Conservation (phyloP, 768 basidiomycete species). For the Amanita pseudoporphyria region DNA sequence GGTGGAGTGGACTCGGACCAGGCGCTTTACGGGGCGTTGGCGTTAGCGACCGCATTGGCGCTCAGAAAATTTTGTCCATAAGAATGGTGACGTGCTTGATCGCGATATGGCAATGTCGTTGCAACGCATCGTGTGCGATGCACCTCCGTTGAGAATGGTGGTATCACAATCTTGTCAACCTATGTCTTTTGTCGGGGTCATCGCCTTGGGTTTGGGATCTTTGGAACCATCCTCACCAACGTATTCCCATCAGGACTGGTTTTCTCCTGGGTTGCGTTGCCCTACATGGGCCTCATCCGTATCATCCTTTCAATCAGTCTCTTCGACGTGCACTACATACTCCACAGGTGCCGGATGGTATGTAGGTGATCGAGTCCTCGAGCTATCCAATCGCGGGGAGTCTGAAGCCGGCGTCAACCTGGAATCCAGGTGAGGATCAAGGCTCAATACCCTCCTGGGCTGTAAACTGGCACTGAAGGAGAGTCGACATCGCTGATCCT, state of each 20-base stretch:
- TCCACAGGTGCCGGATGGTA: slow-evolving; percentile 17
- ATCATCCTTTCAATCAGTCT: slow-evolving; percentile 5
- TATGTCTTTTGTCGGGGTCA: slow-evolving; percentile 2
- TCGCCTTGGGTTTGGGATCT: neutral
- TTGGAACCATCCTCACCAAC: neutral
- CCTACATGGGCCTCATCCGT: neutral
- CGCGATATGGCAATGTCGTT: neutral
- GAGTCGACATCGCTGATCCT: slow-evolving; percentile 9
- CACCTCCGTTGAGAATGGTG: neutral
- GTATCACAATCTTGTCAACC: slow-evolving; percentile 5
- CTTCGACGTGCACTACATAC: slow-evolving; percentile 1
- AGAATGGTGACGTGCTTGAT: slow-evolving; percentile 5
- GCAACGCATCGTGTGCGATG: neutral
- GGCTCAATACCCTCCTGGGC: slow-evolving; percentile 12
- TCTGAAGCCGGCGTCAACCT: slow-evolving; percentile 50
- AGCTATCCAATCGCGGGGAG: slow-evolving; percentile 12
- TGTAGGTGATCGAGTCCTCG: slow-evolving; percentile 12
- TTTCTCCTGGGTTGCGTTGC: neutral
- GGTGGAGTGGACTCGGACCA: neutral
- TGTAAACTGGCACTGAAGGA: too few species aligned
- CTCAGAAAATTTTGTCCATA: slow-evolving; percentile 20
- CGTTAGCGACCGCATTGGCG: slow-evolving; percentile 24
- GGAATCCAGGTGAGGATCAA: slow-evolving; percentile 52
- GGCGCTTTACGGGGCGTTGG: slow-evolving; percentile 22
- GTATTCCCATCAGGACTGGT: neutral